Evolutionary conservation across 2,329 filamentous ascomycete species (phyloP).

Genomic region (Colletotrichum abscissum): DNA sequence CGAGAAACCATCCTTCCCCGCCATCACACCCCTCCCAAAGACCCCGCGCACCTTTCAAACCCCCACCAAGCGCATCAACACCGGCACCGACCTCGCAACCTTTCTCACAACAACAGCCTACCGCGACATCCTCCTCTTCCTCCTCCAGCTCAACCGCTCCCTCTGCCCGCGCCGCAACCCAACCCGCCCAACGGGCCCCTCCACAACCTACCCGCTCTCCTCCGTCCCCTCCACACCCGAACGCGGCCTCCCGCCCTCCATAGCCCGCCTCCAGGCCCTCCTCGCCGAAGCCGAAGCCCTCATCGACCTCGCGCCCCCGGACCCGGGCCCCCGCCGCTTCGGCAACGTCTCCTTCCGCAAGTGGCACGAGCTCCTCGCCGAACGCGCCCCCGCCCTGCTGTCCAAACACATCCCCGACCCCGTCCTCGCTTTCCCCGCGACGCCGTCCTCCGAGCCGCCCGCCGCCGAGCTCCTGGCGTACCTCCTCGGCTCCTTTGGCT

Average conservation of each 20-base stretch:
- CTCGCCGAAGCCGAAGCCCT: slow-evolving; percentile 73
- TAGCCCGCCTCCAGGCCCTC: slow-evolving; percentile 74
- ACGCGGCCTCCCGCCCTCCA: slow-evolving; percentile 58
- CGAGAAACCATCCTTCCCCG: slow-evolving; percentile 12
- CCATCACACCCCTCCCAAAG: slow-evolving; percentile 61
- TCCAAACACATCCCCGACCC: slow-evolving; percentile 42
- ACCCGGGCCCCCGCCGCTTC: slow-evolving; percentile 87
- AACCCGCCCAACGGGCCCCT: slow-evolving; percentile 44
- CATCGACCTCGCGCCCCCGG: slow-evolving; percentile 83
- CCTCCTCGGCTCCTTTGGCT: slow-evolving; percentile 88
- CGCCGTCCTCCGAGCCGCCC: slow-evolving; percentile 37
- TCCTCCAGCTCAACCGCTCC: slow-evolving; percentile 89
- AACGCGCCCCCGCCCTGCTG: slow-evolving; percentile 66
- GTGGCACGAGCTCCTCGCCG: slow-evolving; percentile 80
- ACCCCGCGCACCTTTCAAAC: slow-evolving; percentile 68
- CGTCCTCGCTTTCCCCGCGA: slow-evolving; percentile 37
- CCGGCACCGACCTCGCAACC: slow-evolving; percentile 81
- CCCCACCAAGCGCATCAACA: slow-evolving; percentile 86
- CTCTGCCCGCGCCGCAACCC: slow-evolving; percentile 76
- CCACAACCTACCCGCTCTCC: slow-evolving; percentile 55
- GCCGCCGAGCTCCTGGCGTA: slow-evolving; percentile 62
- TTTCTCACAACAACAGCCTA: slow-evolving; percentile 89
- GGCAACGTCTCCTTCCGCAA: slow-evolving; percentile 91
- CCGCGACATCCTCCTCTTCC: slow-evolving; percentile 85
- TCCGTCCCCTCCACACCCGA: slow-evolving; percentile 53